phyloP scores from a whole-genome alignment of 2,329 filamentous ascomycete species.

The Colletotrichum sojae region DNA sequence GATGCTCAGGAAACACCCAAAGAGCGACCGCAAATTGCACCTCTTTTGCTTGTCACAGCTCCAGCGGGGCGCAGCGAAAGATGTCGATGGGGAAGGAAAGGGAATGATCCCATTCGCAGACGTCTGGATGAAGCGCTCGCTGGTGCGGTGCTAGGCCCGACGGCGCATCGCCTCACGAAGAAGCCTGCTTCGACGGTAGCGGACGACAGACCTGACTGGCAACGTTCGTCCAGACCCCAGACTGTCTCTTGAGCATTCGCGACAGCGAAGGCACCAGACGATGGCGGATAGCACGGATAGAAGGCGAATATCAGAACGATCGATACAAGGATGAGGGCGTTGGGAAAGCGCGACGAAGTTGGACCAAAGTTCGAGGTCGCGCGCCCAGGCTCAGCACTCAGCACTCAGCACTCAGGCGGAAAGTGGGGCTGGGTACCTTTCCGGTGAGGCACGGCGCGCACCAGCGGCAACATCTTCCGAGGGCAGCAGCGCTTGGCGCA shows the following conservation, averaged over 20 bases:
- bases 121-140: slow-evolving; percentile 10
- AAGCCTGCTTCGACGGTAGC: no score
- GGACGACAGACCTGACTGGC: no score
- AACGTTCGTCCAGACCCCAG: no score
- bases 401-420: slow-evolving; percentile 12
- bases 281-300: no score
- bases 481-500: no score
- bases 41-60: neutral
- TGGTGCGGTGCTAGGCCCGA: slow-evolving; percentile 7
- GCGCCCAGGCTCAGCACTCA: slow-evolving; percentile 29
- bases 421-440: slow-evolving; percentile 36
- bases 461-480: slow-evolving; percentile 27
- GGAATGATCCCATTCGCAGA: slow-evolving; percentile 20
- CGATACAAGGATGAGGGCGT: slow-evolving; percentile 34
- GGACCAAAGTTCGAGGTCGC: slow-evolving; percentile 29
- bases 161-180: slow-evolving; percentile 12
- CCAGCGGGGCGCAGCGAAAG: neutral
- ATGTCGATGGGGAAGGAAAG: neutral
- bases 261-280: no score
- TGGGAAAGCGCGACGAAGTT: slow-evolving; percentile 37
- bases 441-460: slow-evolving; percentile 27
- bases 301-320: slow-evolving; percentile 2
- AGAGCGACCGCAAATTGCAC: no score
- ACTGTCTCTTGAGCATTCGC: no score
- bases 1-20: neutral